Percentiles rank a stretch among this genome's conserved stretches.
These are phyloP conservation scores for Brassica hybrid DNA, from an alignment of 441 rosid species.

Conservation along the genomic window DNA sequence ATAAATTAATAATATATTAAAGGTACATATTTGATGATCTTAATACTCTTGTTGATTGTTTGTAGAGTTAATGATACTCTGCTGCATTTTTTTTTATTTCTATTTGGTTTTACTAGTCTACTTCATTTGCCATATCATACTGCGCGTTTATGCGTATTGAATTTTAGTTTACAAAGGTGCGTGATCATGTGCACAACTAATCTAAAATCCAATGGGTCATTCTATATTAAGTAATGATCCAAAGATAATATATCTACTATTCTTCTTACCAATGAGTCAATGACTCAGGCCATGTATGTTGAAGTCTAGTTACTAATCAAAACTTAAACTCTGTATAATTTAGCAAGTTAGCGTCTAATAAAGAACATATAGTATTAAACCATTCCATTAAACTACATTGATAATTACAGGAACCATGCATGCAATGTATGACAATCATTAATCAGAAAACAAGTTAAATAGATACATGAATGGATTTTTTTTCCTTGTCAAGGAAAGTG, in stretches of 20 bases:
- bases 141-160: too few species aligned
- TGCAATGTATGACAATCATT: constrained; percentile 24
- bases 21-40: neutral
- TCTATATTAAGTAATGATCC: neutral
- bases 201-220: too few species aligned
- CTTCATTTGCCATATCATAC: neutral
- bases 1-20: neutral
- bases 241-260: neutral
- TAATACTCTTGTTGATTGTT: neutral
- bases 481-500: constrained; percentile 40
- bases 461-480: constrained; percentile 12
- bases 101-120: neutral
- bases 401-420: constrained; percentile 27
- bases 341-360: constrained; percentile 4
- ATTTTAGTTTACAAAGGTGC: too few species aligned
- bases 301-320: constrained; percentile 15
- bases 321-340: constrained; percentile 10
- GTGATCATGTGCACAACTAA: too few species aligned
- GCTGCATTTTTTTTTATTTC: neutral
- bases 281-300: constrained; percentile 19
- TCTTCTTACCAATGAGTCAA: constrained; percentile 31
- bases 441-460: constrained; percentile 31
- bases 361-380: constrained; percentile 4
- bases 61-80: constrained; percentile 8
- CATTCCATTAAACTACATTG: constrained; percentile 21